These are phyloP conservation scores for Farysia itapuensis DNA, from an alignment of 1,284 basidiomycete species.

Conservation along the genomic window DNA sequence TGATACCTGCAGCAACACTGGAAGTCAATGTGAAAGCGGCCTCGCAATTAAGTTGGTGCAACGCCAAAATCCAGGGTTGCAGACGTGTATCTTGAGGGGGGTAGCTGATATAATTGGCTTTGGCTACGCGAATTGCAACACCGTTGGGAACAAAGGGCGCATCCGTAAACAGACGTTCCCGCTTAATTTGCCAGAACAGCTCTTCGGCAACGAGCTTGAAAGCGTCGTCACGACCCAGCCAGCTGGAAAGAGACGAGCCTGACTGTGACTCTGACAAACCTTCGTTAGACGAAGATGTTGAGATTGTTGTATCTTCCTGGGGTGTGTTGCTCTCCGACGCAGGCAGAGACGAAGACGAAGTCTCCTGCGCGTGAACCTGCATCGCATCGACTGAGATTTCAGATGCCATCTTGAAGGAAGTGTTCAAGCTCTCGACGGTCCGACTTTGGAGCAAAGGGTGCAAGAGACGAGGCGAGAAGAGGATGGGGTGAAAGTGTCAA, in stretches of 20 bases:
- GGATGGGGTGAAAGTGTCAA: no score
- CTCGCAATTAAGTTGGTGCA: constrained; percentile 73
- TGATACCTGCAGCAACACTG: constrained; percentile 76
- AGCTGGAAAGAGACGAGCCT: background rate
- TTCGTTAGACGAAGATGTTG: no score
- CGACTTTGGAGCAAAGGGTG: no score
- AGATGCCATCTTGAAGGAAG: no score
- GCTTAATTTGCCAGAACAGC: background rate
- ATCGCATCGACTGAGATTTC: no score
- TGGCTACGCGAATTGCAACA: constrained; percentile 33
- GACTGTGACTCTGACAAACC: background rate
- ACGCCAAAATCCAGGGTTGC: constrained; percentile 61
- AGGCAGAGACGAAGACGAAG: no score
- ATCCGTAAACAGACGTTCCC: constrained; percentile 14
- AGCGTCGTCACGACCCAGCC: background rate
- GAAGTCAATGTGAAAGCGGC: constrained; percentile 77
- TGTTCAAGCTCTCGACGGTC: no score
- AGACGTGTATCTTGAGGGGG: constrained; percentile 16
- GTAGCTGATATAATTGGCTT: constrained; percentile 29
- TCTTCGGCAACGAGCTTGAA: background rate
- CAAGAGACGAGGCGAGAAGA: no score
- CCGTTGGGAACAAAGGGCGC: constrained; percentile 12
- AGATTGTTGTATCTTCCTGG: no score
- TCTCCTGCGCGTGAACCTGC: no score
- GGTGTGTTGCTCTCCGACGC: no score